Percentiles rank a stretch among this genome's conserved stretches.
Evolutionary conservation across 116 monocot species (phyloP).

Genomic region (Papilionanthe hybrid): DNA sequence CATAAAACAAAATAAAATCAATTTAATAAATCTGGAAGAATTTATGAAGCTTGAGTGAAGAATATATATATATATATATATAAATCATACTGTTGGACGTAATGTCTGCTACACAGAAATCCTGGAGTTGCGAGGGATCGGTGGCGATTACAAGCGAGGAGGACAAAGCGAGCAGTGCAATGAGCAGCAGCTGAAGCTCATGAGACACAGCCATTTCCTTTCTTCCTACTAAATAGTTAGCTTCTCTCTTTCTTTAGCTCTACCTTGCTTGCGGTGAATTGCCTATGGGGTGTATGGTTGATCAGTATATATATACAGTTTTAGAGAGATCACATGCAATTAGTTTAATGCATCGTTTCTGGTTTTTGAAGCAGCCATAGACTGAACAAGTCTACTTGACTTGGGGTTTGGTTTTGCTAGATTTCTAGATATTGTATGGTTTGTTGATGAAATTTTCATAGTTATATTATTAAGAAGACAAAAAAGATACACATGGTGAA

Average conservation of each 20-base stretch:
- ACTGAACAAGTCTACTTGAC: too few relatives aligned
- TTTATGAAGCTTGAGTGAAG: too few relatives aligned
- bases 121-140: slow-evolving; percentile 39
- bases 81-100: slow-evolving; percentile 16
- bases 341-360: too few relatives aligned
- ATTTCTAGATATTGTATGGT: too few relatives aligned
- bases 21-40: too few relatives aligned
- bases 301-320: background rate
- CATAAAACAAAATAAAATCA: too few relatives aligned
- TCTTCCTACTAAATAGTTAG: background rate
- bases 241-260: background rate
- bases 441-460: background rate
- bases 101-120: slow-evolving; percentile 40
- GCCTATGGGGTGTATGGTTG: background rate
- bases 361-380: too few relatives aligned
- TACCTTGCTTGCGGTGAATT: background rate
- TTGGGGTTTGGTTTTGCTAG: too few relatives aligned
- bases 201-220: slow-evolving; percentile 13
- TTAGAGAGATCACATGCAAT: background rate
- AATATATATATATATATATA: background rate
- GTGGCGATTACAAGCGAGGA: slow-evolving; percentile 19
- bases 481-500: background rate
- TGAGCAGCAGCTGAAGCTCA: slow-evolving; percentile 1
- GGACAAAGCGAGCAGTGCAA: slow-evolving; percentile 13
- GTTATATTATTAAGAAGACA: background rate